Percentiles rank a stretch among this genome's conserved stretches.
These are phyloP conservation scores for Filobasidium uniguttulatum DNA, from an alignment of 1,284 basidiomycete species.

Conservation along the genomic window DNA sequence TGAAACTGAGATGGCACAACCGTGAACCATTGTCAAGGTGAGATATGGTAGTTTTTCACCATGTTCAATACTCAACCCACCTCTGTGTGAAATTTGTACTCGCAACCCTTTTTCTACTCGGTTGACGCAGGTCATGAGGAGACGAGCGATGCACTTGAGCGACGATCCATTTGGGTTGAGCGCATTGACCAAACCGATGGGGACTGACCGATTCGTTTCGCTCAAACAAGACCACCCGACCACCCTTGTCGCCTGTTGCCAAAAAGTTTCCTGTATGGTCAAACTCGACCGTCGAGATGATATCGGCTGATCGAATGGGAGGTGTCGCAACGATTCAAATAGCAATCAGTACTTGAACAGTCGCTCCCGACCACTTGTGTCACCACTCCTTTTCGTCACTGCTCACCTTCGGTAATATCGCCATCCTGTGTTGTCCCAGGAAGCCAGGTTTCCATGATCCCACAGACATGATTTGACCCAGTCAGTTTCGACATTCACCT, in stretches of 20 bases:
- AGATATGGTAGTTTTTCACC: background rate
- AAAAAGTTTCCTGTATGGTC: slow-evolving; percentile 99
- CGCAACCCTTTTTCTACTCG: slow-evolving; percentile 91
- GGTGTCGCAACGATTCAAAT: background rate
- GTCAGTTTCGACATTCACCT: background rate
- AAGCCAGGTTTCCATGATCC: background rate
- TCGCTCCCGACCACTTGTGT: background rate
- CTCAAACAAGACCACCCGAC: slow-evolving; percentile 96
- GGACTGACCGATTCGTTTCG: slow-evolving; percentile 79
- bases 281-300: slow-evolving; percentile 99
- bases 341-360: too few species aligned
- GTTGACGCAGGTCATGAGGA: too few species aligned
- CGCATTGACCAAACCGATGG: background rate
- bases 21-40: background rate
- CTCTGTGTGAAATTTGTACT: slow-evolving; percentile 99
- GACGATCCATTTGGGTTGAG: background rate
- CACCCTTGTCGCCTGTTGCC: slow-evolving; percentile 98
- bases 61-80: slow-evolving; percentile 18
- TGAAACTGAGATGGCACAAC: slow-evolving; percentile 56
- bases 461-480: slow-evolving; percentile 17
- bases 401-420: slow-evolving; percentile 92
- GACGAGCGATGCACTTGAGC: background rate
- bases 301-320: slow-evolving; percentile 54
- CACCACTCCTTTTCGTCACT: background rate
- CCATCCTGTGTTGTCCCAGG: slow-evolving; percentile 51